These are phyloP conservation scores for Pulicaria dysenterica DNA, from an alignment of 129 eudicot species.

Conservation along the genomic window DNA sequence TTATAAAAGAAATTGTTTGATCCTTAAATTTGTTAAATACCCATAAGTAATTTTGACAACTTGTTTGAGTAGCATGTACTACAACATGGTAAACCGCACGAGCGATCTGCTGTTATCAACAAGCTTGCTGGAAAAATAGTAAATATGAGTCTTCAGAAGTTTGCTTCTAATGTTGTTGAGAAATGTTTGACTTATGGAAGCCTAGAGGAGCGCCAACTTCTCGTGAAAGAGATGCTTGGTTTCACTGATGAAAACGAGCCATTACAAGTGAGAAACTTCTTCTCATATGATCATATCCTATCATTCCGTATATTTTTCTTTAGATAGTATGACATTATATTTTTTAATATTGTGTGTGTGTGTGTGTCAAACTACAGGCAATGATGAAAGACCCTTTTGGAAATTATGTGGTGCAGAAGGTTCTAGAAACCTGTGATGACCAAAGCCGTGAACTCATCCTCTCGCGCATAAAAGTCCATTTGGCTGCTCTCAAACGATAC, in stretches of 20 bases:
- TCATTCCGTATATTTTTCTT: background rate
- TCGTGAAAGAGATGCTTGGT: constrained; percentile 84
- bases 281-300: background rate
- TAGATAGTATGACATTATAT: background rate
- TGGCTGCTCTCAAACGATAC: constrained; percentile 67
- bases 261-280: constrained; percentile 49
- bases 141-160: constrained; percentile 88
- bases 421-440: constrained; percentile 79
- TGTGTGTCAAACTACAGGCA: constrained; percentile 45
- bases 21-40: background rate
- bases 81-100: constrained; percentile 78
- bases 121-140: constrained; percentile 78
- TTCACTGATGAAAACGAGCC: constrained; percentile 81
- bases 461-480: constrained; percentile 73
- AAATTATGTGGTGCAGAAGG: constrained; percentile 87
- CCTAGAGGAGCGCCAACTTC: constrained; percentile 70
- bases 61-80: constrained; percentile 66
- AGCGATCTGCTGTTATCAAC: constrained; percentile 63
- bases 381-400: constrained; percentile 96
- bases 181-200: constrained; percentile 73
- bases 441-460: constrained; percentile 64
- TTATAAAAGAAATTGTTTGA: background rate
- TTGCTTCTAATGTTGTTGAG: constrained; percentile 91
- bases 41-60: background rate
- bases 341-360: background rate